These are phyloP conservation scores for Colletotrichum sp. DNA, from an alignment of 2,329 filamentous ascomycete species.

Conservation along the genomic window DNA sequence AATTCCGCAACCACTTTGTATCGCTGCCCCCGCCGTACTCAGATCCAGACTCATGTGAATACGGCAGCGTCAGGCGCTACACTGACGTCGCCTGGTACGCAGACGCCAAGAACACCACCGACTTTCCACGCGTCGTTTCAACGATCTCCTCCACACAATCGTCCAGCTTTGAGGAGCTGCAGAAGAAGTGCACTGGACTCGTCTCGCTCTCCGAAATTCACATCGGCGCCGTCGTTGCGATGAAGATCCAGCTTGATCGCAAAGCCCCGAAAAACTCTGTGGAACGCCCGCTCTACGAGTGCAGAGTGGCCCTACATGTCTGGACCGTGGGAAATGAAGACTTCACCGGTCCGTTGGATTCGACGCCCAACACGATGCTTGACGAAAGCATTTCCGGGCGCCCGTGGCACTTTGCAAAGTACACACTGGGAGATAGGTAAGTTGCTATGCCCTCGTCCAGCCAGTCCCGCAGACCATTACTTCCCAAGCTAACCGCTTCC, in stretches of 20 bases:
- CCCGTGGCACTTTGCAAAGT: background rate
- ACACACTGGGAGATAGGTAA: background rate
- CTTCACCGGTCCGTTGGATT: background rate
- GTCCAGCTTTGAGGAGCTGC: background rate
- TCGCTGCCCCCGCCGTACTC: background rate
- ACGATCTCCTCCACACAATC: background rate
- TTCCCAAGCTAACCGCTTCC: background rate
- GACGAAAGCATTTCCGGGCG: background rate
- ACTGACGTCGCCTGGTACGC: background rate
- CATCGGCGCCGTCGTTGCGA: background rate
- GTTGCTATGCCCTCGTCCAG: background rate
- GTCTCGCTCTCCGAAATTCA: background rate
- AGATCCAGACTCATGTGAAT: background rate
- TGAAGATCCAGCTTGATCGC: background rate
- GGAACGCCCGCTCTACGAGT: background rate
- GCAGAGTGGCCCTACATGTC: background rate
- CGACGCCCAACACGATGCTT: background rate
- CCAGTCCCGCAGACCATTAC: background rate
- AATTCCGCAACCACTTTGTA: background rate
- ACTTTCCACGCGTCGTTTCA: background rate
- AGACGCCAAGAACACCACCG: background rate
- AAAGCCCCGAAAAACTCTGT: background rate
- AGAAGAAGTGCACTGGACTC: background rate
- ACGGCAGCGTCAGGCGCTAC: background rate
- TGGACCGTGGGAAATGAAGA: background rate